These are phyloP conservation scores for Flaveria trinervia DNA, from an alignment of 129 eudicot species.

Conservation along the genomic window DNA sequence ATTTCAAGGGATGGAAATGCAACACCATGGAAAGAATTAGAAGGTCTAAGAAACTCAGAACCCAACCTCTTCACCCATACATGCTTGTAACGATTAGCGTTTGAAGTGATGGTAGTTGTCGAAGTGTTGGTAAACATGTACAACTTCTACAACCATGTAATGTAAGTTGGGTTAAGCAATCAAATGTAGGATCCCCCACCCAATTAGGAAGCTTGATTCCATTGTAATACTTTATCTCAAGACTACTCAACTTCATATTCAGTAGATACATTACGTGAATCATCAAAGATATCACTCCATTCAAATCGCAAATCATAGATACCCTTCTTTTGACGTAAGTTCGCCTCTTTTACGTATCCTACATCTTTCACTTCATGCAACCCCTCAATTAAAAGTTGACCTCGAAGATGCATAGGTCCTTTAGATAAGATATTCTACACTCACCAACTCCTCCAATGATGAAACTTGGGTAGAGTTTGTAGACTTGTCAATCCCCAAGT, in stretches of 20 bases:
- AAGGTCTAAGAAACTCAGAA: constrained; percentile 35
- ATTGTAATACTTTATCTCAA: constrained; percentile 32
- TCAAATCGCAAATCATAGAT: constrained; percentile 30
- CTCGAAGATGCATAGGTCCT: not conserved
- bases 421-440: not conserved
- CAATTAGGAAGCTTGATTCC: constrained; percentile 50
- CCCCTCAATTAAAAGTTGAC: constrained; percentile 24
- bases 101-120: constrained; percentile 47
- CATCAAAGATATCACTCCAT: constrained; percentile 38
- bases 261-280: constrained; percentile 8
- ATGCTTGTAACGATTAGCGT: constrained; percentile 32
- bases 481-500: not conserved
- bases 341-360: constrained; percentile 42
- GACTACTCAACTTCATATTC: constrained; percentile 32
- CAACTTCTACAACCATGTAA: constrained; percentile 38
- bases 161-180: constrained; percentile 32
- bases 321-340: constrained; percentile 23
- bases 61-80: constrained; percentile 35
- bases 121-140: constrained; percentile 43
- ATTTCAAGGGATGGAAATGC: constrained; percentile 29
- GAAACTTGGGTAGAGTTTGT: not conserved
- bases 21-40: not conserved
- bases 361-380: constrained; percentile 31
- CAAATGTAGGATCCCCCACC: constrained; percentile 46
- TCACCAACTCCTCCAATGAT: not conserved